A percentile compares a stretch with the other conserved stretches of the same genome.
phyloP scores from a whole-genome alignment of 2,329 filamentous ascomycete species.

The Trichoderma guizhouense region DNA sequence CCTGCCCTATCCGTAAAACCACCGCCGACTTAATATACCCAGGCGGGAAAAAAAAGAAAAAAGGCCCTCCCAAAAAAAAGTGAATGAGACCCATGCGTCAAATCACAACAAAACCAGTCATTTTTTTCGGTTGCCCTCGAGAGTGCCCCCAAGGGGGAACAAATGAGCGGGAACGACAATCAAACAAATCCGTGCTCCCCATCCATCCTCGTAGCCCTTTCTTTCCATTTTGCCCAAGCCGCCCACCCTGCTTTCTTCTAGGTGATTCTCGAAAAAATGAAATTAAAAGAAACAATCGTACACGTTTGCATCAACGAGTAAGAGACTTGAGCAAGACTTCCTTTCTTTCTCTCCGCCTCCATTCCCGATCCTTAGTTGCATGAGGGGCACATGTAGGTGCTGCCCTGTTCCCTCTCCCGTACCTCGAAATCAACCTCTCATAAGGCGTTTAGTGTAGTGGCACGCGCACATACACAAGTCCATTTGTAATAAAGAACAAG shows the following conservation, averaged over 20 bases:
- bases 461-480: slow-evolving; percentile 18
- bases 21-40: slow-evolving; percentile 5
- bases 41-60: slow-evolving; percentile 7
- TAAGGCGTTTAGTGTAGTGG: slow-evolving; percentile 17
- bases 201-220: slow-evolving; percentile 20
- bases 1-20: slow-evolving; percentile 16
- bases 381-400: slow-evolving; percentile 27
- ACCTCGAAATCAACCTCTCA: slow-evolving; percentile 24
- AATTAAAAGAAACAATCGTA: slow-evolving; percentile 35
- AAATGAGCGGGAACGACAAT: slow-evolving; percentile 25
- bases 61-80: slow-evolving; percentile 6
- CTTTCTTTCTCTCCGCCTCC: slow-evolving; percentile 16
- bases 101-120: slow-evolving; percentile 20
- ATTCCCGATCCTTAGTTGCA: slow-evolving; percentile 17
- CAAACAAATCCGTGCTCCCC: slow-evolving; percentile 25
- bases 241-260: slow-evolving; percentile 31
- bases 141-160: slow-evolving; percentile 21
- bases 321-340: slow-evolving; percentile 18
- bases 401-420: slow-evolving; percentile 32
- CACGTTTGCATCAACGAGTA: slow-evolving; percentile 31
- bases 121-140: slow-evolving; percentile 12
- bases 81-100: slow-evolving; percentile 16
- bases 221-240: slow-evolving; percentile 26
- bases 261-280: slow-evolving; percentile 29
- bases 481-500: slow-evolving; percentile 19